These are phyloP conservation scores for Taiwanofungus camphoratus DNA, from an alignment of 1,284 basidiomycete genomes.

Conservation along the genomic window DNA sequence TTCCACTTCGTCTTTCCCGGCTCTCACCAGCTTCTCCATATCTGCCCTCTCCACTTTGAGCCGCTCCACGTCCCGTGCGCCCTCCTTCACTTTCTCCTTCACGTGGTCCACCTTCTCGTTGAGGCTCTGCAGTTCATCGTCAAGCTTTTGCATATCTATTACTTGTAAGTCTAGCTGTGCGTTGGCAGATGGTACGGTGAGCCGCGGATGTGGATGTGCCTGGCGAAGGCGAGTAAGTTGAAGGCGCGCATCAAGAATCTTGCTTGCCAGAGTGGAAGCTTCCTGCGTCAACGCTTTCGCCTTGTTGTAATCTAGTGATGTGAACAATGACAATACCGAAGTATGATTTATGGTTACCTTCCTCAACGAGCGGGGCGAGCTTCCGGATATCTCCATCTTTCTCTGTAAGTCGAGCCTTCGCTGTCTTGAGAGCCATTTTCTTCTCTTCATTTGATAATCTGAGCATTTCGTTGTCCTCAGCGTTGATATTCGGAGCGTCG, in stretches of 20 bases:
- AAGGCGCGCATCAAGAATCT: slow-evolving; percentile 76
- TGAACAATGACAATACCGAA: background rate
- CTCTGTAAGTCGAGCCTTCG: slow-evolving; percentile 57
- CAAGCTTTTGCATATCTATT: slow-evolving; percentile 66
- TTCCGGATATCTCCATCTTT: slow-evolving; percentile 56
- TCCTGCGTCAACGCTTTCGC: slow-evolving; percentile 48
- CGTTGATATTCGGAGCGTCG: slow-evolving; percentile 69
- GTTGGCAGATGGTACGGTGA: slow-evolving; percentile 69
- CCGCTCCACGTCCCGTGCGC: slow-evolving; percentile 56
- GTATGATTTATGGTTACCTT: slow-evolving; percentile 37
- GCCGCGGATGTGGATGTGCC: slow-evolving; percentile 68
- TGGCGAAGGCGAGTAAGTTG: slow-evolving; percentile 73
- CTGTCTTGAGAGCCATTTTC: slow-evolving; percentile 59
- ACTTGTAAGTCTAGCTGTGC: slow-evolving; percentile 67
- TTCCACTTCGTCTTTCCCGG: slow-evolving; percentile 57
- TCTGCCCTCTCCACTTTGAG: slow-evolving; percentile 61
- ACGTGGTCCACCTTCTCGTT: slow-evolving; percentile 43
- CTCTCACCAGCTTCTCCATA: slow-evolving; percentile 62
- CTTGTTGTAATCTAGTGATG: slow-evolving; percentile 47
- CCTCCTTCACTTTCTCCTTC: slow-evolving; percentile 52
- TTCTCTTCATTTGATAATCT: slow-evolving; percentile 57
- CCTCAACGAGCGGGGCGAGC: slow-evolving; percentile 59
- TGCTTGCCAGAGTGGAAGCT: slow-evolving; percentile 56
- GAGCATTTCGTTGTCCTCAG: slow-evolving; percentile 67
- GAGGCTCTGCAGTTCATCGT: slow-evolving; percentile 46